Percentiles rank a stretch among this genome's conserved stretches.
Evolutionary conservation across 768 basidiomycete genomes (phyloP).

Genomic region (Leccinum subgranulosum): DNA sequence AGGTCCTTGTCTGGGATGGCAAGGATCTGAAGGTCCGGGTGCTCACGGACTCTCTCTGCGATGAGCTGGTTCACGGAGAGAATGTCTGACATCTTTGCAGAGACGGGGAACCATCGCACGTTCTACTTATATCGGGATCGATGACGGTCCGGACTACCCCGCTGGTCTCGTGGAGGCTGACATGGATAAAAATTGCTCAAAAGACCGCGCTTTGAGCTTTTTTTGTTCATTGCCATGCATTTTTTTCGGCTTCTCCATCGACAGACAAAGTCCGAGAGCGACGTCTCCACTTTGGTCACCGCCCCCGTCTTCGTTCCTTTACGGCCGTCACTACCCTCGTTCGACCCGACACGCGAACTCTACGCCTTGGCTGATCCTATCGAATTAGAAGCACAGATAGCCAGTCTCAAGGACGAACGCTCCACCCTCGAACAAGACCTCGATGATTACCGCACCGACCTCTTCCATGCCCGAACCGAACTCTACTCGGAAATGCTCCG

Average conservation of each 20-base stretch:
- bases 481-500: slow-evolving; percentile 30
- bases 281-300: slow-evolving; percentile 27
- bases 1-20: slow-evolving; percentile 26
- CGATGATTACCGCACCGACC: slow-evolving; percentile 25
- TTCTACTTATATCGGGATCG: background rate
- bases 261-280: slow-evolving; percentile 44
- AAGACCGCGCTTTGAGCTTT: background rate
- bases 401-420: slow-evolving; percentile 13
- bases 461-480: slow-evolving; percentile 27
- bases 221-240: slow-evolving; percentile 32
- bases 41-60: slow-evolving; percentile 12
- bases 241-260: slow-evolving; percentile 49
- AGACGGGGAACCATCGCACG: background rate
- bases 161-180: background rate
- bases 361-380: slow-evolving; percentile 6
- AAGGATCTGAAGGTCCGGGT: slow-evolving; percentile 22
- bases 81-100: slow-evolving; percentile 16
- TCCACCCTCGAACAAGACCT: slow-evolving; percentile 26
- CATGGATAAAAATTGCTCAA: background rate
- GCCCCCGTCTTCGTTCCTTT: slow-evolving; percentile 26
- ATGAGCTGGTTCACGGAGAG: slow-evolving; percentile 30
- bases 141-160: background rate
- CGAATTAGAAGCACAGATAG: slow-evolving; percentile 14
- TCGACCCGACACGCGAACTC: slow-evolving; percentile 24
- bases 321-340: slow-evolving; percentile 20